These are phyloP conservation scores for Xylaria sp. DNA, from an alignment of 2,329 filamentous ascomycete species.

Conservation along the genomic window DNA sequence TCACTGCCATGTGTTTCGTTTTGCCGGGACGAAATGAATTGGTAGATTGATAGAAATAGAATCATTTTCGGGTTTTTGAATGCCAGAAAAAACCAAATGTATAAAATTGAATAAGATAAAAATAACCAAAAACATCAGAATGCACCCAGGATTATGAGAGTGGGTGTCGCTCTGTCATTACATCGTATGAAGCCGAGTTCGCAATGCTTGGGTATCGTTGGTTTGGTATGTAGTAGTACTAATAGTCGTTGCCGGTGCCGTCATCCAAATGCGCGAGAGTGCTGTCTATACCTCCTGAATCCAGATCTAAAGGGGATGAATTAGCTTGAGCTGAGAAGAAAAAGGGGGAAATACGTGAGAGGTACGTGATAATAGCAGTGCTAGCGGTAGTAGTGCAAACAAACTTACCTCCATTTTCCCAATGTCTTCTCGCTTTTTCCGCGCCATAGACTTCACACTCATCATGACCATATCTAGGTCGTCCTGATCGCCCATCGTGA, in stretches of 20 bases:
- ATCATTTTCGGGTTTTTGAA: slow-evolving; percentile 10
- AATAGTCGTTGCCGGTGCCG: slow-evolving; percentile 15
- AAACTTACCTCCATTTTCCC: slow-evolving; percentile 92
- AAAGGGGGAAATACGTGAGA: neutral
- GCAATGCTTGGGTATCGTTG: slow-evolving; percentile 52
- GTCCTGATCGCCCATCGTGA: slow-evolving; percentile 96
- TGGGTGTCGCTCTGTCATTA: slow-evolving; percentile 45
- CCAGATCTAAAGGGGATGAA: slow-evolving; percentile 57
- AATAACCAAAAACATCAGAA: slow-evolving; percentile 22
- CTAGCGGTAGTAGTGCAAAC: neutral
- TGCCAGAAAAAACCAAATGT: slow-evolving; percentile 13
- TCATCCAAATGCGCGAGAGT: slow-evolving; percentile 41
- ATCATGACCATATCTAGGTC: slow-evolving; percentile 90
- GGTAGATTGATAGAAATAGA: neutral
- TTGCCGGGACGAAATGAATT: slow-evolving; percentile 4
- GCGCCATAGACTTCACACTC: slow-evolving; percentile 73
- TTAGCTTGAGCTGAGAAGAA: slow-evolving; percentile 41
- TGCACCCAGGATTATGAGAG: slow-evolving; percentile 34
- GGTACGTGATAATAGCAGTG: neutral
- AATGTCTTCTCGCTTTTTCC: slow-evolving; percentile 80
- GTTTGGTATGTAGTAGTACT: slow-evolving; percentile 41
- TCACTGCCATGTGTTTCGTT: slow-evolving; percentile 4
- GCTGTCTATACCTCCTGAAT: slow-evolving; percentile 58
- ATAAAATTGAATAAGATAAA: slow-evolving; percentile 23
- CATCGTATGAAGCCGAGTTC: slow-evolving; percentile 47